Evolutionary conservation across 2,329 filamentous ascomycete genomes (phyloP), one percentile per base, ranked within the genome.

Genomic region (Botrytis galanthina): DNA sequence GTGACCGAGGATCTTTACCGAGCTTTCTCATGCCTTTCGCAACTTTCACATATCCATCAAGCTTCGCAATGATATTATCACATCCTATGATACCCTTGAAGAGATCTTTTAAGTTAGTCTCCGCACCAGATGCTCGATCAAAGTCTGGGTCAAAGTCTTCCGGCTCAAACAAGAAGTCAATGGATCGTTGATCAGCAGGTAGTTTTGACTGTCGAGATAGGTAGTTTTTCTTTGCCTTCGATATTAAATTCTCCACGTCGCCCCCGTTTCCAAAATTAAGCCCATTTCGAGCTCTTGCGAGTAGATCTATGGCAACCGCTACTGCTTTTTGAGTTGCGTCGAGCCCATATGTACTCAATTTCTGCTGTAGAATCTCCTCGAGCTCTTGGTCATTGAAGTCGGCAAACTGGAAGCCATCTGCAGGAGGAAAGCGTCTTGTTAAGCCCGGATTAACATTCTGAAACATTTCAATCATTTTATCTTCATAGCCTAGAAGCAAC

Each of bases 371-470:
- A 18, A 94, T 93, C 16, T 82, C 75, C 2, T 82, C 79, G 0
- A 94, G 82, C 70, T 93, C 87, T 0, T 81, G 75, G 20, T 91
- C 84, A 2, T 82, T 84, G 77, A 92, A 94, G 78, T 94, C 91
- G 29, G 92, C 87, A 78, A 94, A 95, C 0, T 81, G 79, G 76
- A 94, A 94, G 0, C 89, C 90, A 0, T 86, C 85, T 0, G 86
- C 83, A 0, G 93, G 80, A 0, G 89, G 89, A 74, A 94, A 94
- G 0, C 92, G 85, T 42, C 92, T 84, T 4, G 84, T 85, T 0
- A 94, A 84, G 0, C 92, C 92, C 0, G 91, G 91, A 74, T 94
- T 94, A 67, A 89, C 88, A 46, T 91, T 90, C n/a, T 89, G 88
- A 74, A 94, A 90, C 91, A 94, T 93, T 0, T 86, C 82, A 70